Evolutionary conservation across 2,329 filamentous ascomycete species (phyloP), one percentile per base, ranked within the genome.

Genomic region (Fusarium liriodendri): DNA sequence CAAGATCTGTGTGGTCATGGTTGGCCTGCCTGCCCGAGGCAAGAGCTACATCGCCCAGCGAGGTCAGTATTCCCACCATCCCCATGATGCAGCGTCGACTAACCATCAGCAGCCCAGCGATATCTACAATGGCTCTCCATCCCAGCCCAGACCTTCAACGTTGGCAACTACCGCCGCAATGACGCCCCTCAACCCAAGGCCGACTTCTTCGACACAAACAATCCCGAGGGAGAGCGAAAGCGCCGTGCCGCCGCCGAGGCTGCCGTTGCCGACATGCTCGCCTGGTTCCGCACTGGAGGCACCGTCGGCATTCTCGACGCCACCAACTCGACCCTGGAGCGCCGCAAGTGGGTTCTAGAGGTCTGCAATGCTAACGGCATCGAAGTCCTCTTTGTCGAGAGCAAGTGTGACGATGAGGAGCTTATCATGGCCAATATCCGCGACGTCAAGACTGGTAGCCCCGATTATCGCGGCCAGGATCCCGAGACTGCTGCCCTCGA

Each of bases 31-130:
- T 64, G 97, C 97, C 71, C 89, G 97, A 77, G 97, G 97, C 80
- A 99, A 99, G 89, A 98, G 95, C 86, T 91, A 98, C 83, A 98
- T 99, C 82, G 96, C 97, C 77, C 95, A 97, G 80, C 98, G 98
- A 90, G 95, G 95, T 97, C 87, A 80, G 86, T 82, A 55, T 67
- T 67, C 45, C 70, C 64, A 52, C 69, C 29, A 38, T 16, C 14
- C 38, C 42, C 20, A 42, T 11, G 27, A 62, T 29, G 3, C 40
- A 67, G 52, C 33, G 47, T 66, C 16, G 25, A 38, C 64, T 78
- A 29, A 78, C 65, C 20, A 45, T 14, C 25, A 35, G 20, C 13
- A 69, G 95, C 95, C 70, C 93, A 97, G 83, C 93, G 97, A 70
- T 99, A 99, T 84, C 91, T 99, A 38, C 94, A 94, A 83, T 99